Evolutionary conservation across 345 rosid genomes (phyloP), one percentile per base, ranked within the genome.

Genomic region (Euphorbia lathyris): DNA sequence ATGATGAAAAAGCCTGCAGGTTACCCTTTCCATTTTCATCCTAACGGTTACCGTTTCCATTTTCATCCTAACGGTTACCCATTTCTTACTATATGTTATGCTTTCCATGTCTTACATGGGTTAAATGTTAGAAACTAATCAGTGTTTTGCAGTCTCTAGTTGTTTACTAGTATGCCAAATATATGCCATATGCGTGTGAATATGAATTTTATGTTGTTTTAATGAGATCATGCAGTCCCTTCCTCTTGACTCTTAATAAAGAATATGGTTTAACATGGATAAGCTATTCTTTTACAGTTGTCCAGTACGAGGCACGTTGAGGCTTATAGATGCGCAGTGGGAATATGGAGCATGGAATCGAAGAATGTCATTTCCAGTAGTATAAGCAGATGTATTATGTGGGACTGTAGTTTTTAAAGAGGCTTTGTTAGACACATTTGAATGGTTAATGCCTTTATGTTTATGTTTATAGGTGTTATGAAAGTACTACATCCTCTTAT

Each of bases 301-400:
- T 88, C 67, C 89, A 90, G 67, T 88, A 86, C 20, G 87, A 85
- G 81, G 93, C 91, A 51, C 89, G 86, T 65, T 90, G 36, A 87
- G 36, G 25, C 51, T 36, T 47, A 6, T 14, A 52, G n/a, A 36
- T 27, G 68, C 23, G 40, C 36, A 26, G 45, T 38, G 6, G 63
- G 50, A 20, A 0, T 11, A 38, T 34, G 60, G 30, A 30, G 51
- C 1, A 9, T 23, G 32, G 67, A 7, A 25, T 27, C 9, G 69
- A 55, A 66, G 69, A 9, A 32, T 48, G 67, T n/a, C 23, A 29
- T 45, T 11, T 10, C n/a, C 27, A 5, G 4, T 12, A 17, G 51
- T 1, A 14, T 19, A 25, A 9, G 13, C 19, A 47, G 62, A 38
- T 48, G 57, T 60, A 32, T 70, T 48, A 8, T 27, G 29, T 45